Percentiles rank a stretch among this genome's conserved stretches.
phyloP scores from a whole-genome alignment of 805 yeast genomes.

The Naumovozyma baii region DNA sequence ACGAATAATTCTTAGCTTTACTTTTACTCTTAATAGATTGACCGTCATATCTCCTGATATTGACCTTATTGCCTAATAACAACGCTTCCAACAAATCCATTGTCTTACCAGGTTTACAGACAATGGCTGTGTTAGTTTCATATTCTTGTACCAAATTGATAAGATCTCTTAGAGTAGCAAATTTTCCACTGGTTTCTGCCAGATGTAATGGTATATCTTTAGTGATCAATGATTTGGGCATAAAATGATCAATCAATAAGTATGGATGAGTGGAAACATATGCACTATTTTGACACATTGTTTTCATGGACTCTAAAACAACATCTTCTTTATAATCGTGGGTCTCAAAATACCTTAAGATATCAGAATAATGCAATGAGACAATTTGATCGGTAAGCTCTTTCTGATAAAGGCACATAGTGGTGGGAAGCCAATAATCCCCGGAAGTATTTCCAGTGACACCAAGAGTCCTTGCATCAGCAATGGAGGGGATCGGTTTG shows the following conservation, averaged over 20 bases:
- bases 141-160: conserved; percentile 43
- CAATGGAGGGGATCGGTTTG: conserved; percentile 74
- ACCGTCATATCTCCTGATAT: conserved; percentile 53
- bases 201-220: conserved; percentile 63
- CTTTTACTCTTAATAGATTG: conserved; percentile 41
- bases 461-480: conserved; percentile 42
- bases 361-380: conserved; percentile 83
- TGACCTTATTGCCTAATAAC: conserved; percentile 49
- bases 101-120: conserved; percentile 58
- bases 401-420: conserved; percentile 77
- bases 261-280: conserved; percentile 86
- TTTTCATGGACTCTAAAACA: conserved; percentile 63
- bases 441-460: conserved; percentile 32
- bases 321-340: conserved; percentile 41
- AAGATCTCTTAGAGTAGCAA: conserved; percentile 57
- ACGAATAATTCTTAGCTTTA: conserved; percentile 20
- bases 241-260: conserved; percentile 67
- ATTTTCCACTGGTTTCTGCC: conserved; percentile 77
- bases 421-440: conserved; percentile 71
- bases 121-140: conserved; percentile 51
- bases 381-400: conserved; percentile 87
- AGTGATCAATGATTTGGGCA: conserved; percentile 68
- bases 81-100: conserved; percentile 68
- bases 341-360: conserved; percentile 71
- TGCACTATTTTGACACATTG: conserved; percentile 66